These are phyloP conservation scores for Gastrolobium bilobum DNA, from an alignment of 306 rosid genomes.

Conservation along the genomic window DNA sequence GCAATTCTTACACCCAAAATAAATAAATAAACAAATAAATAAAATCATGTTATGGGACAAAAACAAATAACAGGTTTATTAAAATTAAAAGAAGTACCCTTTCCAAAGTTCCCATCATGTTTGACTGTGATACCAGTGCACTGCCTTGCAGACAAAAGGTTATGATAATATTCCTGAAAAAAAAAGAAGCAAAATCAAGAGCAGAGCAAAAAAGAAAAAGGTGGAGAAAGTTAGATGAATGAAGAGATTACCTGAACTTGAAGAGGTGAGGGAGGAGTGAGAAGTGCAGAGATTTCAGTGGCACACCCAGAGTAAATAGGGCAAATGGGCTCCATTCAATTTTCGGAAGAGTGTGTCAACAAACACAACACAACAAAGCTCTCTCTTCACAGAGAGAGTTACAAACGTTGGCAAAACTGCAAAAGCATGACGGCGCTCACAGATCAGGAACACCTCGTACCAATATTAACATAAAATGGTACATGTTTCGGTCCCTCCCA, in stretches of 20 bases:
- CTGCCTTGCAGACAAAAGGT: conserved; percentile 60
- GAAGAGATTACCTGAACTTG: conserved; percentile 67
- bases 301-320: conserved; percentile 58
- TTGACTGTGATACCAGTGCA: conserved; percentile 66
- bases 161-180: conserved; percentile 71
- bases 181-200: conserved; percentile 18
- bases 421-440: conserved; percentile 35
- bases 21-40: no score
- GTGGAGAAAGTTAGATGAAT: neutral
- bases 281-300: conserved; percentile 69
- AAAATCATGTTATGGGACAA: neutral
- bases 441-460: neutral
- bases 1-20: neutral
- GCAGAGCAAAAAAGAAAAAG: neutral
- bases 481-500: neutral
- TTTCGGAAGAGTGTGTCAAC: neutral
- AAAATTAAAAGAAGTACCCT: conserved; percentile 57
- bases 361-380: no score
- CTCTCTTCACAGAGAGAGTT: no score
- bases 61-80: neutral
- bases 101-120: conserved; percentile 72
- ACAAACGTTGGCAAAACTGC: no score
- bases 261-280: conserved; percentile 64
- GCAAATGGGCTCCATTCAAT: conserved; percentile 69
- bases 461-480: neutral